Evolutionary conservation across 805 yeast genomes (phyloP).

Genomic region (Teunomyces panamensis): DNA sequence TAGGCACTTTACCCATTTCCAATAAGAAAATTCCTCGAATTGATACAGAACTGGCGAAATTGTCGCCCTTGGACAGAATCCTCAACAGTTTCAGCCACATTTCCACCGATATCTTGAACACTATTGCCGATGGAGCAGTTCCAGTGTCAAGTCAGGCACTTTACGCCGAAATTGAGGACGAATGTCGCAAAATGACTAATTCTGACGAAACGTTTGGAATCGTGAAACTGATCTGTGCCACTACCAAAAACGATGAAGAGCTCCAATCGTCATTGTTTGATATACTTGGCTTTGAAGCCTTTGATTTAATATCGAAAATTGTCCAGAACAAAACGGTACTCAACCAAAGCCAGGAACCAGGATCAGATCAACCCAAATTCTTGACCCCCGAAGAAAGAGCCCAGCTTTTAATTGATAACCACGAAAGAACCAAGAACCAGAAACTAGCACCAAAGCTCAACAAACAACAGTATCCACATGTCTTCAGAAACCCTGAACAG

Average conservation of each 20-base stretch:
- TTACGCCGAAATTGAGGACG: constrained; percentile 21
- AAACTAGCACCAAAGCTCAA: constrained; percentile 47
- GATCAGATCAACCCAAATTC: constrained; percentile 18
- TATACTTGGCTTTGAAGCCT: constrained; percentile 79
- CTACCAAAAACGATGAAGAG: constrained; percentile 49
- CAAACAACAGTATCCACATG: constrained; percentile 70
- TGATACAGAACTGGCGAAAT: constrained; percentile 31
- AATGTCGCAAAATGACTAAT: constrained; percentile 35
- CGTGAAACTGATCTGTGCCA: constrained; percentile 29
- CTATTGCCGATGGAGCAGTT: constrained; percentile 21
- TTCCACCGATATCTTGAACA: constrained; percentile 24
- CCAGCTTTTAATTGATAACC: constrained; percentile 50
- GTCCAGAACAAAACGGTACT: constrained; percentile 42
- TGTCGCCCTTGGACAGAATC: constrained; percentile 26
- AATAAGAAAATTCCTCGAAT: constrained; percentile 32
- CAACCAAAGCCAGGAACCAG: constrained; percentile 5
- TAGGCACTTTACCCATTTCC: constrained; percentile 25
- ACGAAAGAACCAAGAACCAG: constrained; percentile 46
- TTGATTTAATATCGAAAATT: constrained; percentile 70
- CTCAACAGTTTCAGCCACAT: constrained; percentile 39
- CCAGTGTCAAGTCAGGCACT: not conserved
- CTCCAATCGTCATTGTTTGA: constrained; percentile 75
- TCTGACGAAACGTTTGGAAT: constrained; percentile 27
- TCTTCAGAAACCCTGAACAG: constrained; percentile 61
- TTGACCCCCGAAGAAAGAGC: constrained; percentile 56